These are phyloP conservation scores for Monosporascus cannonballus DNA, from an alignment of 2,329 filamentous ascomycete species.

Conservation along the genomic window DNA sequence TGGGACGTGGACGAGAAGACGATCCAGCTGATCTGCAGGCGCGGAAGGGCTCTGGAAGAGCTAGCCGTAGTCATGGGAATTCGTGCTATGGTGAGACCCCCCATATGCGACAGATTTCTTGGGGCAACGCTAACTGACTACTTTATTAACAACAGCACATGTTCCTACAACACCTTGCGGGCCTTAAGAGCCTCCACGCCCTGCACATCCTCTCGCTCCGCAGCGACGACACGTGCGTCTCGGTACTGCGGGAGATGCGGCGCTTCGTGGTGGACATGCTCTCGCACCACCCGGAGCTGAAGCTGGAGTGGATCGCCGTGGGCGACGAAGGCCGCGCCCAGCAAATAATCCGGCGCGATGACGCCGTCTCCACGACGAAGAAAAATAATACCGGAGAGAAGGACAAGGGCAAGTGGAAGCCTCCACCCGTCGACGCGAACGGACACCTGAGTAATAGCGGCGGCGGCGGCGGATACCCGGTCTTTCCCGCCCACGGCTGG, in stretches of 20 bases:
- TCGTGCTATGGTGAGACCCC: constrained; percentile 43
- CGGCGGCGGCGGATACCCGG: constrained; percentile 16
- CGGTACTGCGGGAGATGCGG: constrained; percentile 50
- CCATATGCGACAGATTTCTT: not conserved
- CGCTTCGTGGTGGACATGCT: constrained; percentile 55
- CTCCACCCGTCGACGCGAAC: constrained; percentile 5
- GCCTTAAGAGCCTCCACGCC: constrained; percentile 43
- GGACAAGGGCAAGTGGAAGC: constrained; percentile 31
- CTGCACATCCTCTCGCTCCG: constrained; percentile 50
- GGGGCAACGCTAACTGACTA: constrained; percentile 2
- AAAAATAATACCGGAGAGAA: constrained; percentile 19
- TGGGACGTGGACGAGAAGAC: constrained; percentile 56
- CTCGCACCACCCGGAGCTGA: constrained; percentile 47
- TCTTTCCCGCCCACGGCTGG: constrained; percentile 20
- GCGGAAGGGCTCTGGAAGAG: constrained; percentile 46
- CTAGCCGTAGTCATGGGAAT: constrained; percentile 50
- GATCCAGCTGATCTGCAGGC: constrained; percentile 45
- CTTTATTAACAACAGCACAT: constrained; percentile 38
- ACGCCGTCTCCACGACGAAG: constrained; percentile 7
- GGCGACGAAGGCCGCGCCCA: constrained; percentile 43
- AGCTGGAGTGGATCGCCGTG: constrained; percentile 54
- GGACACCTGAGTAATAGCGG: constrained; percentile 1
- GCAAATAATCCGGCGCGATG: constrained; percentile 36
- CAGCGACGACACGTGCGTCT: constrained; percentile 50
- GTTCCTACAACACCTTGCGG: constrained; percentile 48